Evolutionary conservation across 192 early-diverging fungal species (phyloP).

Genomic region (Backusella circina): DNA sequence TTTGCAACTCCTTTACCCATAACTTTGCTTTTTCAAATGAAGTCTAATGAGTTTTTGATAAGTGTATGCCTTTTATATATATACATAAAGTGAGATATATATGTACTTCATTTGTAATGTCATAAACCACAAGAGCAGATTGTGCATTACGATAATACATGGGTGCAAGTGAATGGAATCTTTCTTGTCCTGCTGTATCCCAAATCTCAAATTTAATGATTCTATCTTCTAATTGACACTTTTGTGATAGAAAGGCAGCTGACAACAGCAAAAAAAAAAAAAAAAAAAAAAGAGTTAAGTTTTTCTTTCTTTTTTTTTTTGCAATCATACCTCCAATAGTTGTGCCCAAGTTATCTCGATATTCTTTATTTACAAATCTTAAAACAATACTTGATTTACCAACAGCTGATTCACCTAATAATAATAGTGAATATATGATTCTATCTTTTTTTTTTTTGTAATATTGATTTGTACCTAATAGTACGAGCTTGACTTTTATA

Average conservation of each 20-base stretch:
- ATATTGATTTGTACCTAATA: slow-evolving; percentile 57
- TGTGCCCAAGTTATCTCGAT: slow-evolving; percentile 94
- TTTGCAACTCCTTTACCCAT: slow-evolving; percentile 98
- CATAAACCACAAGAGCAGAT: slow-evolving; percentile 95
- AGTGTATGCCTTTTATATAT: background rate
- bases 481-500: slow-evolving; percentile 91
- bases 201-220: slow-evolving; percentile 83
- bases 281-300: background rate
- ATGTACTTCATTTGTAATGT: slow-evolving; percentile 79
- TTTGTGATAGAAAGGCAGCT: slow-evolving; percentile 92
- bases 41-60: slow-evolving; percentile 31
- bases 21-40: slow-evolving; percentile 94
- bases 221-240: slow-evolving; percentile 87
- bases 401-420: slow-evolving; percentile 83
- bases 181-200: slow-evolving; percentile 96
- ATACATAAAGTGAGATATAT: background rate
- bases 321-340: slow-evolving; percentile 80
- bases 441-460: background rate
- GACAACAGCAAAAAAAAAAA: background rate
- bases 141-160: slow-evolving; percentile 99
- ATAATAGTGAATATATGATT: background rate
- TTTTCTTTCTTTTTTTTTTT: background rate
- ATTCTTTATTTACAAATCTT: slow-evolving; percentile 96
- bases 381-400: slow-evolving; percentile 96
- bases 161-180: slow-evolving; percentile 88